phyloP scores from a whole-genome alignment of 2,329 filamentous ascomycete species.

The Fusarium beomiforme region DNA sequence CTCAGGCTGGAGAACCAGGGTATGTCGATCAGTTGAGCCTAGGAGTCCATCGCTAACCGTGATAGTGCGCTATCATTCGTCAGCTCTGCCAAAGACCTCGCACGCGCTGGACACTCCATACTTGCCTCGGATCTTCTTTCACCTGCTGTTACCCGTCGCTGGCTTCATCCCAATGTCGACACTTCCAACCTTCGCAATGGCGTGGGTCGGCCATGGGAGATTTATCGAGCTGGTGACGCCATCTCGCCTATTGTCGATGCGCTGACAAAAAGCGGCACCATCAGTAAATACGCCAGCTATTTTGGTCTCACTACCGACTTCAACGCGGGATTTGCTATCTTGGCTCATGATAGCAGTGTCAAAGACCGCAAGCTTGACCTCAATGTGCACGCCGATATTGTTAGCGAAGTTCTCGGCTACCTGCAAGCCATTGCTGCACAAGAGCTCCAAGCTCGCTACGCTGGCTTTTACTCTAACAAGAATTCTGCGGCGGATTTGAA shows the following conservation, averaged over 20 bases:
- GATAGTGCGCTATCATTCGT: slow-evolving; percentile 29
- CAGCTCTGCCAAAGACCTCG: slow-evolving; percentile 33
- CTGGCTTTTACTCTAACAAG: neutral
- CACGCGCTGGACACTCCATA: slow-evolving; percentile 32
- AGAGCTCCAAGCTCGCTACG: slow-evolving; percentile 21
- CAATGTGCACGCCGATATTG: slow-evolving; percentile 48
- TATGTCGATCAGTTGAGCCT: accelerated
- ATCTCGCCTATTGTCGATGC: slow-evolving; percentile 41
- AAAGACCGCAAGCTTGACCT: slow-evolving; percentile 42
- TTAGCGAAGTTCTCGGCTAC: slow-evolving; percentile 36
- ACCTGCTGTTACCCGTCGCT: slow-evolving; percentile 42
- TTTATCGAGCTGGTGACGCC: slow-evolving; percentile 42
- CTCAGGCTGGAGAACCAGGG: slow-evolving; percentile 26
- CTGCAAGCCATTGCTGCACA: slow-evolving; percentile 14
- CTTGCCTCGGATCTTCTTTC: slow-evolving; percentile 35
- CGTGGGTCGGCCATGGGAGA: slow-evolving; percentile 48
- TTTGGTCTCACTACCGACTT: slow-evolving; percentile 31
- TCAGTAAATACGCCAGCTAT: slow-evolving; percentile 45
- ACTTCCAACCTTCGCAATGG: slow-evolving; percentile 50
- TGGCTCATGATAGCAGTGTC: slow-evolving; percentile 45
- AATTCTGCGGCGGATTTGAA: slow-evolving; percentile 5
- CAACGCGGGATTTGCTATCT: slow-evolving; percentile 46
- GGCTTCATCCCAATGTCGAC: slow-evolving; percentile 43
- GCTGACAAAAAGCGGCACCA: slow-evolving; percentile 42
- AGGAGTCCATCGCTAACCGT: accelerated